Conservation (phyloP, 352 stramenopile genomes). For the Pythium periplocum region DNA sequence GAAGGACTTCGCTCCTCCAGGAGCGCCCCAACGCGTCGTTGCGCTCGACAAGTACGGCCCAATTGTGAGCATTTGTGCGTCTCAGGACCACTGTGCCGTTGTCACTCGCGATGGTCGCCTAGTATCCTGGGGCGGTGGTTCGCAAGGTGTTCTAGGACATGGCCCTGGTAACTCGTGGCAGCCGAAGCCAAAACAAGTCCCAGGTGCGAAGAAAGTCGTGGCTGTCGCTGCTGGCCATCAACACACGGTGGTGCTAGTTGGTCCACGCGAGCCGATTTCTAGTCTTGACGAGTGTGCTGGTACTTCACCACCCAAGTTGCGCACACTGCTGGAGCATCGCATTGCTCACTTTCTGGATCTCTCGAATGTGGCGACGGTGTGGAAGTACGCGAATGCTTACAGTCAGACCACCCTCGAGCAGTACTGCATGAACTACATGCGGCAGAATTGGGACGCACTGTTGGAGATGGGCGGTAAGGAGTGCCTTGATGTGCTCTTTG, state of each 20-base stretch:
- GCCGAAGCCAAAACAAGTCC: conserved; percentile 68
- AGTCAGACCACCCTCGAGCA: conserved; percentile 32
- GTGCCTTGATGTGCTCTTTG: conserved; percentile 54
- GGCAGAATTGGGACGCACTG: conserved; percentile 67
- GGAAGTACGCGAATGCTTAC: conserved; percentile 54
- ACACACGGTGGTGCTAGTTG: conserved; percentile 69
- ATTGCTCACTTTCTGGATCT: conserved; percentile 51
- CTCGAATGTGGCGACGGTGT: conserved; percentile 50
- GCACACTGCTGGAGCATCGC: conserved; percentile 38
- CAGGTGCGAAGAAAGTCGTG: conserved; percentile 67
- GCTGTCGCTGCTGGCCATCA: conserved; percentile 62
- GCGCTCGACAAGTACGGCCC: conserved; percentile 33
- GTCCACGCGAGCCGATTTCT: conserved; percentile 22
- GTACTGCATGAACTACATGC: conserved; percentile 61
- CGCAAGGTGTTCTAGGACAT: conserved; percentile 67
- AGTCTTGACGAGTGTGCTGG: background rate
- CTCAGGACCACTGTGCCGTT: conserved; percentile 73
- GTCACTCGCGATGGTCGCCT: conserved; percentile 58
- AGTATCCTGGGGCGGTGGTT: conserved; percentile 68
- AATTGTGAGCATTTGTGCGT: conserved; percentile 56
- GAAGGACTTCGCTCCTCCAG: conserved; percentile 21
- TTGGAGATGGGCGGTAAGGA: conserved; percentile 58
- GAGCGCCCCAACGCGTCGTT: conserved; percentile 39
- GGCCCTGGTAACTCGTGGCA: conserved; percentile 72
- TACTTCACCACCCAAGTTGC: conserved; percentile 18